phyloP scores from a whole-genome alignment of 345 rosid genomes.

The thale cress (Arabidopsis thaliana) region DNA sequence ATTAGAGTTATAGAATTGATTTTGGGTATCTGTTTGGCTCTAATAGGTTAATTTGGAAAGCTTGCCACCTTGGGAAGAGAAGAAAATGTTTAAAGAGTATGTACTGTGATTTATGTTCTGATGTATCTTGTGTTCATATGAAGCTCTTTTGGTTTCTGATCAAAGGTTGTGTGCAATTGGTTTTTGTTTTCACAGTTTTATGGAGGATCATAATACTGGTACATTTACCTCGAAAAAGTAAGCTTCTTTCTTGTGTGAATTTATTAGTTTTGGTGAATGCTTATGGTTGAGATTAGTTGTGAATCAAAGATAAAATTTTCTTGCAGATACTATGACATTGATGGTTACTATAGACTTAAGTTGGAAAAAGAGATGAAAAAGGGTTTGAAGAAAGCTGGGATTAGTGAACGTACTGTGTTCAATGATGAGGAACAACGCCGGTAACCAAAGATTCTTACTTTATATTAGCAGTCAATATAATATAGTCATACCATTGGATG shows the following conservation, averaged over 20 bases:
- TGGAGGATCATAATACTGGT: conserved; percentile 99
- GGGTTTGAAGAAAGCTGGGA: conserved; percentile 66
- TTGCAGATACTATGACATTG: conserved; percentile 83
- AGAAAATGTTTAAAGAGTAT: conserved; percentile 91
- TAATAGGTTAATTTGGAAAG: conserved; percentile 85
- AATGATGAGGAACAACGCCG: conserved; percentile 95
- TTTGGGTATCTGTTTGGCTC: background rate
- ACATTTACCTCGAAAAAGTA: conserved; percentile 97
- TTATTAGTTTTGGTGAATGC: background rate
- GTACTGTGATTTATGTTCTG: conserved; percentile 24
- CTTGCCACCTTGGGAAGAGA: conserved; percentile 97
- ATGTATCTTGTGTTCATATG: background rate
- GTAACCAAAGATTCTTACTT: conserved; percentile 47
- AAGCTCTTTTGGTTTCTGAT: conserved; percentile 9
- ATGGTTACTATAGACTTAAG: conserved; percentile 75
- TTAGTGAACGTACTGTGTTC: conserved; percentile 80
- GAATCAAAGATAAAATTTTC: background rate
- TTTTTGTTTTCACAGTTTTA: conserved; percentile 59
- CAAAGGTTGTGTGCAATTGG: conserved; percentile 1
- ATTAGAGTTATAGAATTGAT: background rate
- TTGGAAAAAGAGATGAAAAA: conserved; percentile 74
- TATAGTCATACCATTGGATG: background rate
- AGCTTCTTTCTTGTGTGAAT: conserved; percentile 38
- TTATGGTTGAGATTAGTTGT: background rate
- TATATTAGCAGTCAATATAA: background rate